Conservation (phyloP, 2,329 filamentous ascomycete genomes). For the Aureobasidium namibiae region DNA sequence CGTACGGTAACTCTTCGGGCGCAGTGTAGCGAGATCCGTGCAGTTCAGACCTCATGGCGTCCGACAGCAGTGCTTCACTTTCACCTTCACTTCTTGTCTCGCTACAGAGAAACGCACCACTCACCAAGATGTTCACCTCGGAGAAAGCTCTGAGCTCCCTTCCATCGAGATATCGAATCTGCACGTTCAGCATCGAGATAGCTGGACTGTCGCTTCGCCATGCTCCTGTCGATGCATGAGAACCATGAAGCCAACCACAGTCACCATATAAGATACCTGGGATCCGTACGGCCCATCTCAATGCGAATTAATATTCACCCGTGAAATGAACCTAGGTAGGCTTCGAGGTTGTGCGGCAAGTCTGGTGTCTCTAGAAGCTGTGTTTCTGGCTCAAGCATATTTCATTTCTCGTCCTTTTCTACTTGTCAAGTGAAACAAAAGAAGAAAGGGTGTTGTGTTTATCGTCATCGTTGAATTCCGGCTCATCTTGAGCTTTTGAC, state of each 20-base stretch:
- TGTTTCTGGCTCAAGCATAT: background rate
- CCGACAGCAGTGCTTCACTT: background rate
- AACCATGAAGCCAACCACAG: no score
- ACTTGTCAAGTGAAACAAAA: background rate
- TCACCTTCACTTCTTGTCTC: background rate
- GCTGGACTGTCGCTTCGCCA: background rate
- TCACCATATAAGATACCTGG: background rate
- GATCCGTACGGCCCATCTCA: background rate
- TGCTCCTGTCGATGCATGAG: background rate
- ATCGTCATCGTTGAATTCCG: background rate
- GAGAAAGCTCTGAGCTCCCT: background rate
- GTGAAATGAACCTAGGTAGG: background rate
- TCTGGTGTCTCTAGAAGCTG: background rate
- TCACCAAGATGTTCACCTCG: background rate
- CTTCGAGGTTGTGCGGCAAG: background rate
- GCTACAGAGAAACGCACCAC: background rate
- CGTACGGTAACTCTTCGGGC: background rate
- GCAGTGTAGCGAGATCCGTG: background rate
- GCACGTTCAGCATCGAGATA: background rate
- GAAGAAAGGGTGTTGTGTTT: background rate
- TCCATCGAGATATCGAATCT: background rate
- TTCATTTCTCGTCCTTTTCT: background rate
- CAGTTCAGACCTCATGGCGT: background rate
- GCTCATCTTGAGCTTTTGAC: background rate
- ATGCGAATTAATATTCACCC: background rate